These are phyloP conservation scores for Isochrysis galbana DNA, from an alignment of 78 protist genomes.

Conservation along the genomic window DNA sequence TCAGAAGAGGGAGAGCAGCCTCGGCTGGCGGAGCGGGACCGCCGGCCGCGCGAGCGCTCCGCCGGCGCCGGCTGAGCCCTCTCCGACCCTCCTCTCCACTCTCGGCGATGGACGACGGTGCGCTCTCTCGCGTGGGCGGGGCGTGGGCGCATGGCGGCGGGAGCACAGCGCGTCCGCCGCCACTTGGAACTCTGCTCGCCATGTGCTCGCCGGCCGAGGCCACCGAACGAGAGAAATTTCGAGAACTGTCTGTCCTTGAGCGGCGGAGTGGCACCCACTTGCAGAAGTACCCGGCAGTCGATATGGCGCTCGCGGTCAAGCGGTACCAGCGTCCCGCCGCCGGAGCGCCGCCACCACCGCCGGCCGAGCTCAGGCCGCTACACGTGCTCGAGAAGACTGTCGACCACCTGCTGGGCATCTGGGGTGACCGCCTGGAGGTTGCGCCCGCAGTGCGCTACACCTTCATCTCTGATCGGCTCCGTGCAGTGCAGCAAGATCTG, in stretches of 20 bases:
- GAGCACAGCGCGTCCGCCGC: too few relatives aligned
- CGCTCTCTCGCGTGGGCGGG: too few relatives aligned
- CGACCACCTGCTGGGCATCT: background rate
- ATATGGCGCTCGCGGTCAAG: background rate
- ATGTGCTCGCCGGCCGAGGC: background rate
- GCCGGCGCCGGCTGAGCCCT: too few relatives aligned
- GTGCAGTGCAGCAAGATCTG: background rate
- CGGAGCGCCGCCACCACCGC: background rate
- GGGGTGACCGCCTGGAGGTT: background rate
- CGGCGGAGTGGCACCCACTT: background rate
- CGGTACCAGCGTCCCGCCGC: slow-evolving; percentile 12
- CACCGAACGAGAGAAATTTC: background rate
- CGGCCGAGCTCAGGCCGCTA: background rate
- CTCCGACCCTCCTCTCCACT: too few relatives aligned
- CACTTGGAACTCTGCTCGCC: background rate
- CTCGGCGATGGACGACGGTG: too few relatives aligned
- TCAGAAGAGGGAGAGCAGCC: too few relatives aligned
- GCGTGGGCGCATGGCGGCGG: too few relatives aligned
- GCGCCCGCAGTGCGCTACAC: background rate
- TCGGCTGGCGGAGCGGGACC: too few relatives aligned
- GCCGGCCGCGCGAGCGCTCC: too few relatives aligned
- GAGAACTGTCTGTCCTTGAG: background rate
- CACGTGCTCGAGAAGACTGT: background rate
- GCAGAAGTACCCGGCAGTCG: background rate
- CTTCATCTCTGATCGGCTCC: background rate